Evolutionary conservation across 2,329 filamentous ascomycete genomes (phyloP).

Genomic region (Arthroderma sp.): DNA sequence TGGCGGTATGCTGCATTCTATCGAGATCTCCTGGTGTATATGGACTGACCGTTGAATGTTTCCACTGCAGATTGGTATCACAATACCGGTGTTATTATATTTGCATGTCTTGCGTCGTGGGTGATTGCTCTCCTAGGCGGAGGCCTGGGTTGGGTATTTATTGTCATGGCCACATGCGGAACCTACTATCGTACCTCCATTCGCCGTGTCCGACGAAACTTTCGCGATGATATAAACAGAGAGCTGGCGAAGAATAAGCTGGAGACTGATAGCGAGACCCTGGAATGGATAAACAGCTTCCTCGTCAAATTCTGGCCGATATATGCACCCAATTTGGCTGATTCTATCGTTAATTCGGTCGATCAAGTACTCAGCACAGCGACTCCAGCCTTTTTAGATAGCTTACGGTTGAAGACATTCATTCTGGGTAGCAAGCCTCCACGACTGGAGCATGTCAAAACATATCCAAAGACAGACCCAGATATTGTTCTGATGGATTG

Average conservation of each 20-base stretch:
- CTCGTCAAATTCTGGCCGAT: slow-evolving; percentile 99
- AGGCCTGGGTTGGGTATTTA: slow-evolving; percentile 81
- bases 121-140: slow-evolving; percentile 78
- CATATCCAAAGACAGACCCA: slow-evolving; percentile 88
- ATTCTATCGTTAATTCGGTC: slow-evolving; percentile 84
- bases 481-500: slow-evolving; percentile 98
- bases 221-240: slow-evolving; percentile 82
- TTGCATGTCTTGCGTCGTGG: slow-evolving; percentile 85
- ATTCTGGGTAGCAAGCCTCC: slow-evolving; percentile 90
- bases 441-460: slow-evolving; percentile 93
- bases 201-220: slow-evolving; percentile 84
- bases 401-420: slow-evolving; percentile 84
- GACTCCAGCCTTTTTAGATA: slow-evolving; percentile 85
- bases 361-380: slow-evolving; percentile 91
- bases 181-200: slow-evolving; percentile 97
- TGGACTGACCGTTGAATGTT: slow-evolving; percentile 2
- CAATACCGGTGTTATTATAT: slow-evolving; percentile 85
- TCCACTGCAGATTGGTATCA: slow-evolving; percentile 83
- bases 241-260: slow-evolving; percentile 77
- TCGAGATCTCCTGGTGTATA: neutral
- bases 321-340: slow-evolving; percentile 83
- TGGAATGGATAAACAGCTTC: slow-evolving; percentile 99
- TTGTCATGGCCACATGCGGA: slow-evolving; percentile 81
- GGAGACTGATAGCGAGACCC: slow-evolving; percentile 78
- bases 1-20: slow-evolving; percentile 47